Percentiles rank a stretch among this genome's conserved stretches.
These are phyloP conservation scores for Quercus tomentella DNA, from an alignment of 331 rosid species.

Conservation along the genomic window DNA sequence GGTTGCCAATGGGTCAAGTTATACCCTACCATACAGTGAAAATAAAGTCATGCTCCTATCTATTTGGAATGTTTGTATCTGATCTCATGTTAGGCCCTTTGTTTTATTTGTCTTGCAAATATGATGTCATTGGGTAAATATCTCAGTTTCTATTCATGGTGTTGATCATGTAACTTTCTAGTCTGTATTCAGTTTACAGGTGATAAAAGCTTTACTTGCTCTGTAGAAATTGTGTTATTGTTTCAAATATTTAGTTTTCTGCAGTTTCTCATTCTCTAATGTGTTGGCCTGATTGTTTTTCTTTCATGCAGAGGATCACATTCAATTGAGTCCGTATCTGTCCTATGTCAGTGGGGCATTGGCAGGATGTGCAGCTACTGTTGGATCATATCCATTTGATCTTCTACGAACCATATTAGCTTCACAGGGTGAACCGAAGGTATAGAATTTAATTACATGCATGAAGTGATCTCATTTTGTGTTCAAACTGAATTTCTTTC, in stretches of 20 bases:
- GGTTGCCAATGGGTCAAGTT: neutral
- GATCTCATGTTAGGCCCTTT: neutral
- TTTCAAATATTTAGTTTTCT: neutral
- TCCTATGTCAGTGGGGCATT: slow-evolving; percentile 86
- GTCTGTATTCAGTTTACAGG: neutral
- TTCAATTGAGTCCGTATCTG: slow-evolving; percentile 67
- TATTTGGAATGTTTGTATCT: neutral
- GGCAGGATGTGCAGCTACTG: slow-evolving; percentile 94
- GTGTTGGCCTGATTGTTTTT: neutral
- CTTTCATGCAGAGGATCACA: slow-evolving; percentile 76
- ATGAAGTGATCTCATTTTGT: neutral
- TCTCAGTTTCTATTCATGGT: neutral
- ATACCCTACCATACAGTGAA: neutral
- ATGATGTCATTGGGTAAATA: neutral
- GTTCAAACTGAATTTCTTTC: slow-evolving; percentile 4
- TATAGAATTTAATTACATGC: slow-evolving; percentile 14
- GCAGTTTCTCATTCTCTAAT: slow-evolving; percentile 8
- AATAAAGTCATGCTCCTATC: neutral
- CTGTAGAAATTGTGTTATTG: neutral
- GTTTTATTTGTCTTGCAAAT: neutral
- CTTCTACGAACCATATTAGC: slow-evolving; percentile 91
- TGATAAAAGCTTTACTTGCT: neutral
- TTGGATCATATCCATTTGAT: slow-evolving; percentile 96
- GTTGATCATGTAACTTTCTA: neutral
- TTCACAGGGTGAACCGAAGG: slow-evolving; percentile 98